phyloP scores from a whole-genome alignment of 192 early-diverging fungal genomes.

The Dissophora globulifera region DNA sequence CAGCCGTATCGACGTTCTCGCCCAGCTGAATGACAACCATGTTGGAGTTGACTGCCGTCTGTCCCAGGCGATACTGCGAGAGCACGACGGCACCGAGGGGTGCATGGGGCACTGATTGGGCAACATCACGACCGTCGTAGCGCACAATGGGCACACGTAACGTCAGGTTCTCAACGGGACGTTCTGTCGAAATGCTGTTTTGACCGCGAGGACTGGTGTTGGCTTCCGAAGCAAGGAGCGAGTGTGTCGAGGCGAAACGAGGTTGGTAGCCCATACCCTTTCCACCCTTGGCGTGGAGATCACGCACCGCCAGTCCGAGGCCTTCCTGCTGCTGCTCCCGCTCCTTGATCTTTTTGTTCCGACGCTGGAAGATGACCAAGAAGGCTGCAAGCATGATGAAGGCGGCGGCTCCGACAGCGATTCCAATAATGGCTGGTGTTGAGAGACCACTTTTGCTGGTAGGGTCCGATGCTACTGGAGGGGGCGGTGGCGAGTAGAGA shows the following conservation, averaged over 20 bases:
- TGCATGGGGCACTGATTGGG: slow-evolving; percentile 36
- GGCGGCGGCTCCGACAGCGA: slow-evolving; percentile 34
- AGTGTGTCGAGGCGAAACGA: slow-evolving; percentile 41
- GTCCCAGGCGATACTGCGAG: slow-evolving; percentile 50
- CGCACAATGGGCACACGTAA: slow-evolving; percentile 50
- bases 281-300: slow-evolving; percentile 32
- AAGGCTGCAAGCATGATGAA: slow-evolving; percentile 24
- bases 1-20: slow-evolving; percentile 51
- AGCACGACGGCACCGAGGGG: slow-evolving; percentile 46
- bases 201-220: slow-evolving; percentile 36
- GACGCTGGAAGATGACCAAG: slow-evolving; percentile 21
- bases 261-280: slow-evolving; percentile 25
- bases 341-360: slow-evolving; percentile 42
- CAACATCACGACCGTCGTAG: slow-evolving; percentile 48
- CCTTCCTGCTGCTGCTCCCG: slow-evolving; percentile 33
- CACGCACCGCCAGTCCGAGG: slow-evolving; percentile 26
- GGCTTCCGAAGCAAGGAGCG: slow-evolving; percentile 26
- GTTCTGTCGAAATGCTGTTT: slow-evolving; percentile 40
- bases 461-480: not conserved
- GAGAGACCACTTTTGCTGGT: slow-evolving; percentile 28
- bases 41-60: slow-evolving; percentile 36
- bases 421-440: slow-evolving; percentile 39
- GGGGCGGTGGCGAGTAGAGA: not conserved
- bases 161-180: slow-evolving; percentile 43
- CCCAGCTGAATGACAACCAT: slow-evolving; percentile 51